Base-by-base conservation (phyloP, 2,329 filamentous ascomycete species). In the Metarhizium brunneum region DNA sequence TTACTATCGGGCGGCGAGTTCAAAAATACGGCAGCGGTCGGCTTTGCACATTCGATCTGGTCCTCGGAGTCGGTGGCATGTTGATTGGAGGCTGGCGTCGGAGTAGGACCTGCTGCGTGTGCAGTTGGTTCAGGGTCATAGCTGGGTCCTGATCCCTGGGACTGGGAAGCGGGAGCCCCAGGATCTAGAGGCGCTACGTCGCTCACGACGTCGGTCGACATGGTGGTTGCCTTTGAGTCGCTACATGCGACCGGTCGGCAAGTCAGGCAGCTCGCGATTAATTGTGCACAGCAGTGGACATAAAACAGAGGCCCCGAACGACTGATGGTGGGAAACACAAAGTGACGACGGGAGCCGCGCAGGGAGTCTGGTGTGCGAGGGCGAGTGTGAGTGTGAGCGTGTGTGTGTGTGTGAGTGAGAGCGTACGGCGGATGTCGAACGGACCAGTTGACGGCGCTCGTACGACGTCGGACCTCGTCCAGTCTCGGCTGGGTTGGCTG, bases 1-100 rank as follows among this genome's bases (percentile, higher is more conserved):
- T 84, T 84, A 67, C 80, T 84, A 63, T 85, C 82, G 52, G 83
- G 83, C 47, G 83, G 83, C 60, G 83, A 85, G 65, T 84, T 78
- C 55, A 85, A 70, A 62, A 81, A 81, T 57, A 69, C 72, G 35
- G 74, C 69, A 59, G 62, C 58, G n/a, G 63, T 47, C 36, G 55
- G 57, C 45, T 77, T 73, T 52, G 71, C 66, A 60, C 67, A 68
- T 57, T 71, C 66, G 56, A 66, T 63, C 56, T 68, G 61, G 54
- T 61, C 62, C 58, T 64, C 52, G 54, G 59, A 61, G 47, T 56
- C 59, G 65, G 66, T 57, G 55, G 59, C 61, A 52, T 67, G 58
- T 63, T 63, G 59, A 56, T 61, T 50, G 56, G 62, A 50, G 58
- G 58, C 54, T 45, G 62, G 25, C 48, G 64, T 62, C 54, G 52